Evolutionary conservation across 106 monocot genomes (phyloP).

Genomic region (Chionographis japonica): DNA sequence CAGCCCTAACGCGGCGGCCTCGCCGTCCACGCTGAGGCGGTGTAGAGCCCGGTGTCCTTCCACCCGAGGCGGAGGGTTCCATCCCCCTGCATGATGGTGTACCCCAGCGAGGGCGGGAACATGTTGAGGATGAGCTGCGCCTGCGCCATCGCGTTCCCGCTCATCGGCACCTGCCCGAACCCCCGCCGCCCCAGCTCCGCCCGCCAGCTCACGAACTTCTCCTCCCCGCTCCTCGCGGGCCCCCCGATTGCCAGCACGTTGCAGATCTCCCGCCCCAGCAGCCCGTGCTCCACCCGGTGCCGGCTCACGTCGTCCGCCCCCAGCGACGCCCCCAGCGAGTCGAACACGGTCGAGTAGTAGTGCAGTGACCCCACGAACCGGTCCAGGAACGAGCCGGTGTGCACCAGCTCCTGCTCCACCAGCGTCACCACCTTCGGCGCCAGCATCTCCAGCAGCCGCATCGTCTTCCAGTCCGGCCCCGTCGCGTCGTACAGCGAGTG

Average conservation of each 20-base stretch:
- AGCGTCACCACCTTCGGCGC: constrained; percentile 28
- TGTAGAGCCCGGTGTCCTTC: constrained; percentile 37
- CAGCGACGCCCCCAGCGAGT: constrained; percentile 25
- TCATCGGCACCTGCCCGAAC: constrained; percentile 31
- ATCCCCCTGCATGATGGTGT: constrained; percentile 29
- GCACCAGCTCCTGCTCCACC: constrained; percentile 33
- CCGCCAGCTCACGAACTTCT: constrained; percentile 30
- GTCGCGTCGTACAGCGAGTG: constrained; percentile 36
- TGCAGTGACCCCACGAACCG: constrained; percentile 27
- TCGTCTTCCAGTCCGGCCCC: constrained; percentile 19
- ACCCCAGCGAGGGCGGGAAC: constrained; percentile 29
- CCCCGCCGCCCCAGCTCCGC: constrained; percentile 19
- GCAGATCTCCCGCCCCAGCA: constrained; percentile 27
- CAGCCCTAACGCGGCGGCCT: too few relatives aligned
- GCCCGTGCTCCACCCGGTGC: constrained; percentile 22
- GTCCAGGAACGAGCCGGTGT: constrained; percentile 28
- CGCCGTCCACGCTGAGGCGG: constrained; percentile 30
- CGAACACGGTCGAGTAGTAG: constrained; percentile 41
- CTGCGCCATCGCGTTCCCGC: constrained; percentile 25
- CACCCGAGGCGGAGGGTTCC: constrained; percentile 36
- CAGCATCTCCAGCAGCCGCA: constrained; percentile 27
- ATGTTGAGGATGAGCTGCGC: constrained; percentile 37
- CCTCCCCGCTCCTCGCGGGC: constrained; percentile 31
- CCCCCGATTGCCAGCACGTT: constrained; percentile 30
- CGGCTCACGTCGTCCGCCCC: constrained; percentile 8